Percentiles rank a stretch among this genome's conserved stretches.
Evolutionary conservation across 176 grass and related monocot species (phyloP).

Genomic region (Tuctoria greenei): DNA sequence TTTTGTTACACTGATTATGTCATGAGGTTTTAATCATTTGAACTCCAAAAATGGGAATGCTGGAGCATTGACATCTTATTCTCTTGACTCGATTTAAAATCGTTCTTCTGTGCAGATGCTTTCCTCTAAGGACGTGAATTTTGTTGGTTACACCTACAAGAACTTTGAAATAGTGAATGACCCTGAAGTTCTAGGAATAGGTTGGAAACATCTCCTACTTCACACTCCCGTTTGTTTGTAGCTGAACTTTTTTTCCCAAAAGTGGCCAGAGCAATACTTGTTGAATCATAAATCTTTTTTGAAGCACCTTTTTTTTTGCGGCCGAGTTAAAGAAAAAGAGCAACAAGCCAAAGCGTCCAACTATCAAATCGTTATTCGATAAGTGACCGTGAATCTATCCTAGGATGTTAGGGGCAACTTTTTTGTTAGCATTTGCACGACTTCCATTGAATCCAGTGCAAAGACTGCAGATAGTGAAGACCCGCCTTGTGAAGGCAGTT

Average conservation of each 20-base stretch:
- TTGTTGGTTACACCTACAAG: too few species aligned
- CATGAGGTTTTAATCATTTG: too few species aligned
- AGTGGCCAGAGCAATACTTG: background rate
- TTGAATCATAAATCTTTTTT: background rate
- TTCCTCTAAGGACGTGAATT: conserved; percentile 59
- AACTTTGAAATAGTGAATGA: too few species aligned
- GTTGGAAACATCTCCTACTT: conserved; percentile 31
- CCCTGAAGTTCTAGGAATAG: conserved; percentile 51
- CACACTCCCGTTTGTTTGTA: conserved; percentile 15
- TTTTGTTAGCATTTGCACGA: conserved; percentile 20
- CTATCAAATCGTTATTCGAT: conserved; percentile 79
- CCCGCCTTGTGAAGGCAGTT: conserved; percentile 33
- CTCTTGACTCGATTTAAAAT: too few species aligned
- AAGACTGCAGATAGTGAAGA: conserved; percentile 39
- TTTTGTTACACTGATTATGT: too few species aligned
- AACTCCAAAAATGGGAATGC: too few species aligned
- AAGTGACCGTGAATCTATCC: background rate
- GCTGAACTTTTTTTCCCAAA: background rate
- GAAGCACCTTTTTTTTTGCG: conserved; percentile 29
- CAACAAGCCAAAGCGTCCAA: conserved; percentile 62
- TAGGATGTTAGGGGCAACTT: background rate
- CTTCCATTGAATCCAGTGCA: conserved; percentile 19
- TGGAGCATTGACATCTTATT: too few species aligned
- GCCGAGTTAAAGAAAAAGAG: conserved; percentile 70
- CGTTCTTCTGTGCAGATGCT: too few species aligned